Evolutionary conservation across 169 alveolate species (phyloP).

Genomic region (Blepharisma undulans): DNA sequence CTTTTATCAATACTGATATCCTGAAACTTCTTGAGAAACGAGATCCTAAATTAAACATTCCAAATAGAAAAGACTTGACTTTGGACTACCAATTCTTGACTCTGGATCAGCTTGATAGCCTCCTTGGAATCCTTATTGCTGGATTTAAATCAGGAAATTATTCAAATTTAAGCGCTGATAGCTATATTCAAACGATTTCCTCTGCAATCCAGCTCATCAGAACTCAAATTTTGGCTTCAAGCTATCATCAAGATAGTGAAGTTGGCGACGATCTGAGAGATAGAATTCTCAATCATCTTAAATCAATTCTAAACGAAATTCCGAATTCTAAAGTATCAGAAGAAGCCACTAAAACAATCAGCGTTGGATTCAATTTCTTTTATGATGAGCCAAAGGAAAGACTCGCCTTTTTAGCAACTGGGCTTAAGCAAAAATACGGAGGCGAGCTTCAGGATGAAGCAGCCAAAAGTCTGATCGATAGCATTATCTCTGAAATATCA

Average conservation of each 20-base stretch:
- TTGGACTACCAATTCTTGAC: not conserved
- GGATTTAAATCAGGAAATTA: not conserved
- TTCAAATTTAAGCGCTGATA: not conserved
- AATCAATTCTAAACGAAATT: not conserved
- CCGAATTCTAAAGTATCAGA: not conserved
- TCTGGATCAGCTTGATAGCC: not conserved
- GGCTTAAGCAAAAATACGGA: not conserved
- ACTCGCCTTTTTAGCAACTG: not conserved
- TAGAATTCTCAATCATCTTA: too few relatives aligned
- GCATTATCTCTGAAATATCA: not conserved
- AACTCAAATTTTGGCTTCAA: slow-evolving; percentile 1
- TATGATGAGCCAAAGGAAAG: not conserved
- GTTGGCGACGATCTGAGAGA: not conserved
- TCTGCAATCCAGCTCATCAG: not conserved
- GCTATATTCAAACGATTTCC: not conserved
- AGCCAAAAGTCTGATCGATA: not conserved
- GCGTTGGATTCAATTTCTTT: not conserved
- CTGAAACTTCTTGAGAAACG: too few relatives aligned
- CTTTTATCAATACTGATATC: too few relatives aligned
- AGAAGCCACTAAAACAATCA: not conserved
- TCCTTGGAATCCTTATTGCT: not conserved
- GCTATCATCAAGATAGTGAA: not conserved
- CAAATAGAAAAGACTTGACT: not conserved
- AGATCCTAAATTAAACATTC: not conserved
- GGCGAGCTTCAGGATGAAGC: not conserved